Evolutionary conservation across 208 protist genomes (phyloP).

Genomic region (Crithidia fasciculata): DNA sequence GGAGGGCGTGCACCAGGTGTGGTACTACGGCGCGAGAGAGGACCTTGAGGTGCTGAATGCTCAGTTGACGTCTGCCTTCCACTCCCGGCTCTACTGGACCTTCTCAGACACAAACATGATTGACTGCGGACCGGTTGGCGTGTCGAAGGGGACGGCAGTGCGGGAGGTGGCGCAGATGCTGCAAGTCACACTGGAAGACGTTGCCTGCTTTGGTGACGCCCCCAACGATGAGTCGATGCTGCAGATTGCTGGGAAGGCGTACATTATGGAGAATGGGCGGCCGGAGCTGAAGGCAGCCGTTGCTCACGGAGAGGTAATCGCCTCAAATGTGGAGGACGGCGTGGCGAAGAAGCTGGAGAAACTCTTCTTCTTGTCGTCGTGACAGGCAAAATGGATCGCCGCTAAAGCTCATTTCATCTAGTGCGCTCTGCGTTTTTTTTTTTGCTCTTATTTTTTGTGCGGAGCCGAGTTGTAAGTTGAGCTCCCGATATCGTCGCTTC

Average conservation of each 20-base stretch:
- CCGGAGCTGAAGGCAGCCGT: conserved; percentile 36
- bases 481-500: no score
- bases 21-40: conserved; percentile 22
- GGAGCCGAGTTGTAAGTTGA: no score
- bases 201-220: conserved; percentile 71
- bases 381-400: no score
- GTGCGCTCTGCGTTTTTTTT: neutral
- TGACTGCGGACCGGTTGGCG: conserved; percentile 35
- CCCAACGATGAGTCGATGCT: conserved; percentile 80
- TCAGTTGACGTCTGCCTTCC: conserved; percentile 29
- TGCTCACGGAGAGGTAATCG: conserved; percentile 48
- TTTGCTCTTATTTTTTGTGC: neutral
- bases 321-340: conserved; percentile 50
- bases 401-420: neutral
- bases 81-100: conserved; percentile 23
- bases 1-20: conserved; percentile 32
- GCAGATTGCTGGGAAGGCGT: conserved; percentile 44
- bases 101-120: conserved; percentile 38
- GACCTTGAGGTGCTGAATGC: conserved; percentile 20
- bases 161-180: conserved; percentile 49
- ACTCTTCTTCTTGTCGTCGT: neutral
- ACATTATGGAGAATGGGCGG: conserved; percentile 61
- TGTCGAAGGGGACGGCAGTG: conserved; percentile 62
- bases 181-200: conserved; percentile 35
- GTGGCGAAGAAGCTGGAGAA: conserved; percentile 74